phyloP scores from a whole-genome alignment of 495 filamentous ascomycete genomes.

The Xylaria longipes region DNA sequence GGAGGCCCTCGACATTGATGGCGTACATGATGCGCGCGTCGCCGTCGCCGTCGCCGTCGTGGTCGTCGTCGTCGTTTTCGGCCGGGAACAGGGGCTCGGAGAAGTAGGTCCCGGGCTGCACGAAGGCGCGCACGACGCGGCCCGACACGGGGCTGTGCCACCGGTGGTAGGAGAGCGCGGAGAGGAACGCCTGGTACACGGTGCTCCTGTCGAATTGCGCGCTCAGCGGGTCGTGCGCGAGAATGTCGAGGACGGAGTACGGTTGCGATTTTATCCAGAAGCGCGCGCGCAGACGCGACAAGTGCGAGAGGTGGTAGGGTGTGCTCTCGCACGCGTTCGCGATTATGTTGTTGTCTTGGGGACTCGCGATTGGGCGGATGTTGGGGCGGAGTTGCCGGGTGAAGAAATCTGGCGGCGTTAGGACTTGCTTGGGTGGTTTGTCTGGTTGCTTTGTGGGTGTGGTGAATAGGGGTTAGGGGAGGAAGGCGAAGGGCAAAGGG shows the following conservation, averaged over 20 bases:
- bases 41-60: conserved; percentile 37
- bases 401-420: conserved; percentile 63
- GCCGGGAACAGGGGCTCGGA: conserved; percentile 63
- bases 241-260: conserved; percentile 69
- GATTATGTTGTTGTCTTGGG: conserved; percentile 61
- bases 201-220: conserved; percentile 65
- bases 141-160: conserved; percentile 73
- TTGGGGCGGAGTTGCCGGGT: conserved; percentile 62
- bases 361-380: conserved; percentile 64
- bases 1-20: conserved; percentile 46
- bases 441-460: neutral
- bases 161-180: conserved; percentile 69
- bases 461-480: neutral
- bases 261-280: conserved; percentile 78
- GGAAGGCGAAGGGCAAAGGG: neutral
- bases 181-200: conserved; percentile 72
- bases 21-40: conserved; percentile 29
- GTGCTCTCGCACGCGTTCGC: conserved; percentile 71
- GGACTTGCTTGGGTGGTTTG: neutral
- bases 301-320: conserved; percentile 52
- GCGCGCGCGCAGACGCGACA: conserved; percentile 53
- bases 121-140: conserved; percentile 59
- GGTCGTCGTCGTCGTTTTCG: conserved; percentile 15
- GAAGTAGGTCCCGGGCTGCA: conserved; percentile 72
- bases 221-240: conserved; percentile 58